These are phyloP conservation scores for Neophaeococcomyces mojaviensis DNA, from an alignment of 2,329 filamentous ascomycete genomes.

Conservation along the genomic window DNA sequence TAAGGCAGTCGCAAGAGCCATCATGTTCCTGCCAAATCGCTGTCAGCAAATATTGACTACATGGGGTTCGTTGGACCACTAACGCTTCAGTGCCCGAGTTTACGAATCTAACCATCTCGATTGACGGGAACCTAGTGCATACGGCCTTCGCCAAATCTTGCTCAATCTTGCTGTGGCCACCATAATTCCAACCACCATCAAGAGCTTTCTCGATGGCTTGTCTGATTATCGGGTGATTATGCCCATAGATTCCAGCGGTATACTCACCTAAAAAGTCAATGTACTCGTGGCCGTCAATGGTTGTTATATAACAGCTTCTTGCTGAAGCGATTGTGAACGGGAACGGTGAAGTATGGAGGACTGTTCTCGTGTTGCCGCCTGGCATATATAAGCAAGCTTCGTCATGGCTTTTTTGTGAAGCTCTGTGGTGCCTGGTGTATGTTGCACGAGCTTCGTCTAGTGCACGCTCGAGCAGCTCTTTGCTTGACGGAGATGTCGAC, in stretches of 20 bases:
- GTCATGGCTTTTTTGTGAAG: slow-evolving; percentile 15
- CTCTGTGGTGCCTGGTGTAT: slow-evolving; percentile 11
- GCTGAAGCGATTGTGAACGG: slow-evolving; percentile 27
- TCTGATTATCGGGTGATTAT: slow-evolving; percentile 51
- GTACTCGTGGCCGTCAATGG: slow-evolving; percentile 35
- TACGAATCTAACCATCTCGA: slow-evolving; percentile 54
- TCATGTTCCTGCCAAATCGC: slow-evolving; percentile 27
- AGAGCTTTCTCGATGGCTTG: slow-evolving; percentile 41
- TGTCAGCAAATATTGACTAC: no score
- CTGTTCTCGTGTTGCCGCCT: slow-evolving; percentile 29
- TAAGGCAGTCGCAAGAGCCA: slow-evolving; percentile 48
- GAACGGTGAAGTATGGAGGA: slow-evolving; percentile 28
- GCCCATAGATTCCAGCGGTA: slow-evolving; percentile 59
- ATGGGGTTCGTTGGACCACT: no score
- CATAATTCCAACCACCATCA: slow-evolving; percentile 47
- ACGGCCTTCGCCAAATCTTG: slow-evolving; percentile 44
- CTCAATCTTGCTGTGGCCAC: slow-evolving; percentile 48
- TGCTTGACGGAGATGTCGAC: slow-evolving; percentile 8
- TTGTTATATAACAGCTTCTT: slow-evolving; percentile 25
- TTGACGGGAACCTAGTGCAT: slow-evolving; percentile 43
- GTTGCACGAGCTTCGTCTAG: slow-evolving; percentile 10
- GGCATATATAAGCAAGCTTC: slow-evolving; percentile 23
- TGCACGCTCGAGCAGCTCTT: slow-evolving; percentile 6
- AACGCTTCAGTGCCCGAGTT: slow-evolving; percentile 57
- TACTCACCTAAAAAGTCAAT: slow-evolving; percentile 57